These are phyloP conservation scores for Borovskyia barvae DNA, from an alignment of 208 protist genomes.

Conservation along the genomic window DNA sequence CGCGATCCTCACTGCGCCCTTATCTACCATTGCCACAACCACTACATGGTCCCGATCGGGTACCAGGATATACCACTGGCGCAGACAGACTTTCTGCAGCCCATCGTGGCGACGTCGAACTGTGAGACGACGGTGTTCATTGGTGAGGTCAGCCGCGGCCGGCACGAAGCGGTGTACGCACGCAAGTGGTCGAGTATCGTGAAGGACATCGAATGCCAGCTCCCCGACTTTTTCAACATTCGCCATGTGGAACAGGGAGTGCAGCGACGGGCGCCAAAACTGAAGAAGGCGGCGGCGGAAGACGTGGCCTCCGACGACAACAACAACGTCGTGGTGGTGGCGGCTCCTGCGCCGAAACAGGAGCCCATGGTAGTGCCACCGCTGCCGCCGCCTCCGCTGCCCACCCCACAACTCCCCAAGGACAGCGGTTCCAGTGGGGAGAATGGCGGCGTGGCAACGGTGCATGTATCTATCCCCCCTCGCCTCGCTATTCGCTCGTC, in stretches of 20 bases:
- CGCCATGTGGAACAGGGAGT: slow-evolving; percentile 82
- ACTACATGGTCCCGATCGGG: slow-evolving; percentile 92
- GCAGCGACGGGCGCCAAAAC: slow-evolving; percentile 42
- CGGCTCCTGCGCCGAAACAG: background rate
- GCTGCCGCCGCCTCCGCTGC: background rate
- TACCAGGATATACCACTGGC: slow-evolving; percentile 83
- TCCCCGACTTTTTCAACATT: slow-evolving; percentile 87
- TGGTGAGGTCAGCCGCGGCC: slow-evolving; percentile 85
- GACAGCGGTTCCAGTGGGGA: too few species aligned
- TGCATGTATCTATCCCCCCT: too few species aligned
- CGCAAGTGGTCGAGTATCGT: slow-evolving; percentile 80
- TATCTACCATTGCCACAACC: slow-evolving; percentile 94
- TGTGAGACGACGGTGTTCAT: slow-evolving; percentile 89
- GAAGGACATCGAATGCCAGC: slow-evolving; percentile 76
- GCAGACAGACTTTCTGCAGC: slow-evolving; percentile 70
- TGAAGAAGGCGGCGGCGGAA: slow-evolving; percentile 21
- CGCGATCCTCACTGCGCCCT: slow-evolving; percentile 71
- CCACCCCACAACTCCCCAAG: background rate
- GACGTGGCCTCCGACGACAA: background rate
- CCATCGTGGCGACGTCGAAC: slow-evolving; percentile 30
- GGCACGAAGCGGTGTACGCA: slow-evolving; percentile 84
- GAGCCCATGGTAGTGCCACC: background rate
- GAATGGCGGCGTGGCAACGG: too few species aligned
- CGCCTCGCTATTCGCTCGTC: too few species aligned
- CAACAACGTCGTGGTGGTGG: background rate